A percentile compares a stretch with the other conserved stretches of the same genome.
phyloP scores from a whole-genome alignment of 345 rosid genomes.

The Ricinus communis region DNA sequence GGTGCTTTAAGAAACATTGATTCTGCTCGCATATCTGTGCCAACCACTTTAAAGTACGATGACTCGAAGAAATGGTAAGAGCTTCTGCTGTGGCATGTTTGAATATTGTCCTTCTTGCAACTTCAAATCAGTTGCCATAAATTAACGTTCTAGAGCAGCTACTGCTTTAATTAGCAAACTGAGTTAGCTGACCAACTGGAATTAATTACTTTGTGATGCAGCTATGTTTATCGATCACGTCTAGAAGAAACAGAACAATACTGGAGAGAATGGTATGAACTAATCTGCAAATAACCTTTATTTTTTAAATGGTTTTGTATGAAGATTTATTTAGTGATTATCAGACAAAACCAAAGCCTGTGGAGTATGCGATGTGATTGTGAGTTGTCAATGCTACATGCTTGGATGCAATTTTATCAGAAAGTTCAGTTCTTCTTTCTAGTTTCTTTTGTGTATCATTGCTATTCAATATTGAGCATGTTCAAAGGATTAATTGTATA shows the following conservation, averaged over 20 bases:
- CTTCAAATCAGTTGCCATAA: neutral
- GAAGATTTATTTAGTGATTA: neutral
- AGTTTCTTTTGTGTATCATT: neutral
- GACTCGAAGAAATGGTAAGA: conserved; percentile 79
- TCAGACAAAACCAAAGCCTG: neutral
- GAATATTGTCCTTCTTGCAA: neutral
- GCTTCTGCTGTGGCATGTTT: conserved; percentile 7
- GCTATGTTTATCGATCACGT: conserved; percentile 70
- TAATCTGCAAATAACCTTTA: neutral
- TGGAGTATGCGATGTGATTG: neutral
- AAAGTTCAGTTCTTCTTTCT: neutral
- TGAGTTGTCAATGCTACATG: neutral
- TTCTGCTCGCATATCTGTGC: conserved; percentile 90
- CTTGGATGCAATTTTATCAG: neutral
- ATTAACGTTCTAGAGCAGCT: neutral
- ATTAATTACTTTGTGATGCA: conserved; percentile 39
- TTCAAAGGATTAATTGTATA: neutral
- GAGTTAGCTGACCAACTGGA: neutral
- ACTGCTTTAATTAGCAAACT: neutral
- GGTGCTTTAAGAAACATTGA: conserved; percentile 83
- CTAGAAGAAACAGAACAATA: conserved; percentile 86
- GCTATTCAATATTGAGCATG: neutral
- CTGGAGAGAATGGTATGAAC: conserved; percentile 91
- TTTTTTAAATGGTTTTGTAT: neutral
- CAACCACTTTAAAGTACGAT: conserved; percentile 68